Percentiles rank a stretch among this genome's conserved stretches.
phyloP scores from a whole-genome alignment of 2,329 filamentous ascomycete species.

The Alternaria sp. region DNA sequence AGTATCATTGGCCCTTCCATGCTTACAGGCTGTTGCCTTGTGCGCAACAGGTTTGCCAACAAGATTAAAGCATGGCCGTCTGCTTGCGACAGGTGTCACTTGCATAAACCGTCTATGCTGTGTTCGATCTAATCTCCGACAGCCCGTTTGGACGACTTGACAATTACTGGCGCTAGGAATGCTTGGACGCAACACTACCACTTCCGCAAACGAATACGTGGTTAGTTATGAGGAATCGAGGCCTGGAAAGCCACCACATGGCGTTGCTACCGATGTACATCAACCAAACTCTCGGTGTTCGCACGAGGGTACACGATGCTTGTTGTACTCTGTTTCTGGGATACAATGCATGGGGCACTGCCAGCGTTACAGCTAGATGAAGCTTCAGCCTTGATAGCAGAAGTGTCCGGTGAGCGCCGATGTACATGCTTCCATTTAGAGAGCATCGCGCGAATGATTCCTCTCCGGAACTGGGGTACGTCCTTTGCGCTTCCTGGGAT shows the following conservation, averaged over 20 bases:
- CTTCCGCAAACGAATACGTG: not conserved
- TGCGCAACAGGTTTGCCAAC: not conserved
- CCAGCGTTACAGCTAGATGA: not conserved
- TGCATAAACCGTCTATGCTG: not conserved
- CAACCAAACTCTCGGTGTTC: not conserved
- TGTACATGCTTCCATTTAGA: too few species aligned
- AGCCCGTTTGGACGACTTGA: constrained; percentile 1
- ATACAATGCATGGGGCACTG: not conserved
- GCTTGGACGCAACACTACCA: not conserved
- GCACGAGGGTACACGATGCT: not conserved
- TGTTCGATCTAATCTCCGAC: not conserved
- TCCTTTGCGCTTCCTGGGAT: too few species aligned
- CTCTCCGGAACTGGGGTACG: too few species aligned
- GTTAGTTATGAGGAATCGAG: not conserved
- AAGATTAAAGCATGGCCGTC: not conserved
- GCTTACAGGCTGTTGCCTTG: not conserved
- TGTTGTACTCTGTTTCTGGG: not conserved
- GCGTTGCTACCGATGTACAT: not conserved
- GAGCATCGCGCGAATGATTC: too few species aligned
- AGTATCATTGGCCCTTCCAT: not conserved
- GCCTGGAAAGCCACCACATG: not conserved
- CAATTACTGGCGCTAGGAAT: not conserved
- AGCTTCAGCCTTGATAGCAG: not conserved
- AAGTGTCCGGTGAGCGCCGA: too few species aligned
- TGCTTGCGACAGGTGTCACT: not conserved